phyloP scores from a whole-genome alignment of 1,139 yeast species.

The Nadsonia commutata region DNA sequence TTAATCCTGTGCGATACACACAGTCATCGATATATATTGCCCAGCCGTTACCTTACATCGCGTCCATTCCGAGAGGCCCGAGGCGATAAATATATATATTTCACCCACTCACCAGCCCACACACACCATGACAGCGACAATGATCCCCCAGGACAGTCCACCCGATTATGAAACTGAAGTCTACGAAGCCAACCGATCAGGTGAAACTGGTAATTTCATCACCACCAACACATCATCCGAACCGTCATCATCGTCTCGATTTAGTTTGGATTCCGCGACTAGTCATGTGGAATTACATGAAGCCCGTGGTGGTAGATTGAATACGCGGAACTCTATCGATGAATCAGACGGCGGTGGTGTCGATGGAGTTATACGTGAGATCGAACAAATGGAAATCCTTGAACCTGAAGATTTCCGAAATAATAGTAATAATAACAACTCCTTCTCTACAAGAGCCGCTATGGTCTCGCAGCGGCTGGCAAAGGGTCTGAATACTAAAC shows the following conservation, averaged over 20 bases:
- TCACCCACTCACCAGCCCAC: too few relatives aligned
- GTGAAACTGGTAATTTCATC: background rate
- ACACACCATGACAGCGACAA: background rate
- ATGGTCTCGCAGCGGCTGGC: constrained; percentile 17
- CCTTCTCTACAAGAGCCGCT: constrained; percentile 15
- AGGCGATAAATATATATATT: too few relatives aligned
- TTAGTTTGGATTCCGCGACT: background rate
- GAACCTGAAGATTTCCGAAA: constrained; percentile 16
- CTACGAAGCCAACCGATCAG: background rate
- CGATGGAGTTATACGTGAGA: constrained; percentile 13
- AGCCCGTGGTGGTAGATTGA: background rate
- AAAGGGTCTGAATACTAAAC: constrained; percentile 28
- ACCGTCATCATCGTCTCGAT: background rate
- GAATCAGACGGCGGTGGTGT: constrained; percentile 1
- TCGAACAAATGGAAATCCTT: constrained; percentile 31
- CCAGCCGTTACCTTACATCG: too few relatives aligned
- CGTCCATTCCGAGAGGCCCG: too few relatives aligned
- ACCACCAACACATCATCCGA: background rate
- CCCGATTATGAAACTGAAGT: background rate
- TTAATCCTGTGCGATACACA: too few relatives aligned
- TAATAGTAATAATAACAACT: too few relatives aligned
- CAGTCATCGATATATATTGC: too few relatives aligned
- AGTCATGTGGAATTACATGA: background rate
- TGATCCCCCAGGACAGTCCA: background rate
- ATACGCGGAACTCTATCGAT: background rate